Percentiles rank a stretch among this genome's conserved stretches.
phyloP scores from a whole-genome alignment of 371 early-diverging fungal genomes.

The Entomophthora muscae region DNA sequence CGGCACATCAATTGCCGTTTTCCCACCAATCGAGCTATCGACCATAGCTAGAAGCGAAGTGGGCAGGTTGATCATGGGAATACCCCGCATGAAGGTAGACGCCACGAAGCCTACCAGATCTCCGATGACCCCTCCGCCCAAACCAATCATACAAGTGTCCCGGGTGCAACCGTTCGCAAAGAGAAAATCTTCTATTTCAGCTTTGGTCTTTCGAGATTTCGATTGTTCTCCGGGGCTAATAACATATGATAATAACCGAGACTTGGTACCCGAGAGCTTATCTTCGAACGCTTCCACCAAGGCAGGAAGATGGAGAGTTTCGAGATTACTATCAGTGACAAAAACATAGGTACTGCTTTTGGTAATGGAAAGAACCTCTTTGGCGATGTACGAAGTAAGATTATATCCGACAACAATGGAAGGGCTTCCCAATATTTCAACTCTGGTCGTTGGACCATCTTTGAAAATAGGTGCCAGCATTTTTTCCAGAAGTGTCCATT shows the following conservation, averaged over 20 bases:
- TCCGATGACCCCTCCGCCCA: constrained; percentile 96
- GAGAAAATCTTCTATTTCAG: constrained; percentile 81
- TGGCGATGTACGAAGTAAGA: constrained; percentile 49
- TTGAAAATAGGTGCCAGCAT: neutral
- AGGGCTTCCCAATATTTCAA: constrained; percentile 73
- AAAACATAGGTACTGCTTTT: constrained; percentile 75
- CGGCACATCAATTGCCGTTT: constrained; percentile 91
- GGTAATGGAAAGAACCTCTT: constrained; percentile 51
- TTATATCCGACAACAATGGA: constrained; percentile 74
- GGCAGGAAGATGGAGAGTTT: constrained; percentile 45
- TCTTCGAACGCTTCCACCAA: constrained; percentile 25
- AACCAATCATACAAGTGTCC: constrained; percentile 81
- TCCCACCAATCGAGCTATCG: constrained; percentile 93
- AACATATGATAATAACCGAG: constrained; percentile 47
- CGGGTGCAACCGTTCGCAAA: constrained; percentile 71
- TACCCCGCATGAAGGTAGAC: constrained; percentile 95
- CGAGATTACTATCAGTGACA: constrained; percentile 76
- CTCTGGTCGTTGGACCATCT: constrained; percentile 32
- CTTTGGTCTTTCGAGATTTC: constrained; percentile 79
- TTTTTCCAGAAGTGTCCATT: too few relatives aligned
- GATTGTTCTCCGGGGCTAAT: constrained; percentile 81
- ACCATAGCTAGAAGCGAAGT: constrained; percentile 96
- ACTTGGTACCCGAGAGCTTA: constrained; percentile 11
- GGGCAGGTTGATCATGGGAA: constrained; percentile 84
- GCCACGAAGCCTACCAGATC: constrained; percentile 92